A percentile compares a stretch with the other conserved stretches of the same genome.
These are phyloP conservation scores for Cryptosporidium baileyi DNA, from an alignment of 169 alveolate species.

Conservation along the genomic window DNA sequence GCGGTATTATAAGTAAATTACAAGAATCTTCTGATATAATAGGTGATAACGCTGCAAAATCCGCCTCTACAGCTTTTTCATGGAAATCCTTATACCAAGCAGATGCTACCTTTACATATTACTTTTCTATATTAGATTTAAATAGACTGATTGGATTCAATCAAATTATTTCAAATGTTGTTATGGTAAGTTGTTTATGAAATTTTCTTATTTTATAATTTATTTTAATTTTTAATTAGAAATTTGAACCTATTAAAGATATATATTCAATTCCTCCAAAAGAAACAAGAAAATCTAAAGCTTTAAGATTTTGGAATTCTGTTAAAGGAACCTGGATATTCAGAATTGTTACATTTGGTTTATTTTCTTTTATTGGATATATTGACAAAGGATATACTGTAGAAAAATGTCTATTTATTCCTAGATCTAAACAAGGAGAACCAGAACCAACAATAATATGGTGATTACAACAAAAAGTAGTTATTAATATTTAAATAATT, in stretches of 20 bases:
- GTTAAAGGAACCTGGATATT: constrained; percentile 59
- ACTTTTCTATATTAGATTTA: constrained; percentile 46
- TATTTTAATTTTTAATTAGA: not conserved
- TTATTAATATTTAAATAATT: not conserved
- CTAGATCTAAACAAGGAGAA: constrained; percentile 51
- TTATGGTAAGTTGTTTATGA: constrained; percentile 14
- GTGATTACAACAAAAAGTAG: not conserved
- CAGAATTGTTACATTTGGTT: constrained; percentile 41
- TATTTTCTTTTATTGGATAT: constrained; percentile 57
- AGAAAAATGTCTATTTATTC: constrained; percentile 47
- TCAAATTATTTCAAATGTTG: constrained; percentile 35
- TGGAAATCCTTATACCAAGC: constrained; percentile 68
- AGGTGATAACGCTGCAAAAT: constrained; percentile 49
- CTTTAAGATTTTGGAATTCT: constrained; percentile 51
- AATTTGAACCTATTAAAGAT: constrained; percentile 53
- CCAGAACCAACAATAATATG: constrained; percentile 69
- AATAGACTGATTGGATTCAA: constrained; percentile 34
- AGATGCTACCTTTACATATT: constrained; percentile 49
- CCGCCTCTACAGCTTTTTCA: constrained; percentile 10
- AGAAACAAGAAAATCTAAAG: constrained; percentile 55
- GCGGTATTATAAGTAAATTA: not conserved
- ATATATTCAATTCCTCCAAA: constrained; percentile 34
- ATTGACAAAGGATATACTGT: constrained; percentile 63
- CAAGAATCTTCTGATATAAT: constrained; percentile 45
- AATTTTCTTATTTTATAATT: not conserved